Conservation (phyloP, 169 alveolate species). For the Eimeria falciformis region DNA sequence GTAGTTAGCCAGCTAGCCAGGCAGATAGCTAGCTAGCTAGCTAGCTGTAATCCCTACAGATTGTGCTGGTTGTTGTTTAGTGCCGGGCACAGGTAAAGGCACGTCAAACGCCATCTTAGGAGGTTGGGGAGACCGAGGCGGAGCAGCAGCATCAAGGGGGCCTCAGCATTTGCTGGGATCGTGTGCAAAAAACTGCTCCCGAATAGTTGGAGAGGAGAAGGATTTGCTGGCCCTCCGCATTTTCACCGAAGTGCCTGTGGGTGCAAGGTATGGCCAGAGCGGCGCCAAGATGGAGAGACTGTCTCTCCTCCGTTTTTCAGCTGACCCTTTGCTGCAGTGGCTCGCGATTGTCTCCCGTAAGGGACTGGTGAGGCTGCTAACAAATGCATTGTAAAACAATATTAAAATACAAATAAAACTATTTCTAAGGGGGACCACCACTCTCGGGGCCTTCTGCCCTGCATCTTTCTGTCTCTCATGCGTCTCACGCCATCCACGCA, state of each 20-base stretch:
- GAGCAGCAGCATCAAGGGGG: neutral
- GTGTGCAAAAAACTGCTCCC: too few relatives aligned
- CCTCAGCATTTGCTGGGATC: neutral
- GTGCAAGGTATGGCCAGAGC: slow-evolving; percentile 71
- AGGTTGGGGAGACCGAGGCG: too few relatives aligned
- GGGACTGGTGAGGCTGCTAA: slow-evolving; percentile 38
- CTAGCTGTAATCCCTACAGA: too few relatives aligned
- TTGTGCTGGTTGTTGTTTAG: too few relatives aligned
- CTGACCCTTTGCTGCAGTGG: slow-evolving; percentile 58
- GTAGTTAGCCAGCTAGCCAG: neutral
- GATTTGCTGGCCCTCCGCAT: slow-evolving; percentile 44
- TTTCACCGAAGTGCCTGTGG: slow-evolving; percentile 64
- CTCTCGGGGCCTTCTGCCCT: too few relatives aligned
- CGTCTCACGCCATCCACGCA: too few relatives aligned
- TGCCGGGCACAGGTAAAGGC: too few relatives aligned
- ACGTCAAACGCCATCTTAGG: too few relatives aligned
- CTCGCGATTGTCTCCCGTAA: slow-evolving; percentile 61
- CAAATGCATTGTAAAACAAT: too few relatives aligned
- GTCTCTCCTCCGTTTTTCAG: slow-evolving; percentile 9
- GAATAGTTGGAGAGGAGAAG: neutral
- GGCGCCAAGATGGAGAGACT: slow-evolving; percentile 57
- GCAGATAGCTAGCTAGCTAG: neutral
- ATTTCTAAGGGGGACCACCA: too few relatives aligned
- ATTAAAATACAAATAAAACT: too few relatives aligned
- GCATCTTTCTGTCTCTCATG: too few relatives aligned